Evolutionary conservation across 768 basidiomycete species (phyloP), one percentile per base, ranked within the genome.

Genomic region (Amanita brunnescens): DNA sequence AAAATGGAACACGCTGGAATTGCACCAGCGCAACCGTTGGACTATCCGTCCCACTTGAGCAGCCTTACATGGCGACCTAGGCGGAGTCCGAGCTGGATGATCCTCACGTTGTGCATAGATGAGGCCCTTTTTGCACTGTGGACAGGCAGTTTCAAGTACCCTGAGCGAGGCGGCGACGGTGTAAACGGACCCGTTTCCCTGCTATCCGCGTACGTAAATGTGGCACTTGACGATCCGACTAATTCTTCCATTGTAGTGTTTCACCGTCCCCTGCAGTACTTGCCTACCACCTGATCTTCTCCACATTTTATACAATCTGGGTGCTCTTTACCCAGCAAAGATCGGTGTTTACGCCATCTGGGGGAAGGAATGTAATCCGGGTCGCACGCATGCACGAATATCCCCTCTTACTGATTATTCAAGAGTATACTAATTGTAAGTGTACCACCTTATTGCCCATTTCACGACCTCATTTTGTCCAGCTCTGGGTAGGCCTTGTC

Each of bases 101-200:
- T 29, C 7, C 2, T 41, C 9, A 18, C 32, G 6, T 32, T 10
- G 12, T 45, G 12, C 9, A 42, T 13, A 89, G 87, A 76, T 50
- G 78, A 82, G 40, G 68, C 71, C n/a, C 78, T 89, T 7, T 72
- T 66, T 16, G 76, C 84, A 0, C 76, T 91, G 29, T 74, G 83
- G 49, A 80, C 75, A 2, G 96, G 95, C 0, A 98, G 96, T 67
- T 96, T 99, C 78, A 91, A 91, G 62, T 99, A 98, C 68, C 96
- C 98, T 59, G 91, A 95, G 63, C 76, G 80, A 4, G 96, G 96
- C 12, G 96, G 96, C 1, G 82, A 91, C 58, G 89, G 90, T 58
- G 65, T 97, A 49, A 75, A 79, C 39, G 96, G 87, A 0, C 96
- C 96, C 1, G 92, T 97, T 7, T 85, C 84, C 7, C 76, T 99